phyloP scores from a whole-genome alignment of 306 rosid genomes.

The Cucurbita pepo region DNA sequence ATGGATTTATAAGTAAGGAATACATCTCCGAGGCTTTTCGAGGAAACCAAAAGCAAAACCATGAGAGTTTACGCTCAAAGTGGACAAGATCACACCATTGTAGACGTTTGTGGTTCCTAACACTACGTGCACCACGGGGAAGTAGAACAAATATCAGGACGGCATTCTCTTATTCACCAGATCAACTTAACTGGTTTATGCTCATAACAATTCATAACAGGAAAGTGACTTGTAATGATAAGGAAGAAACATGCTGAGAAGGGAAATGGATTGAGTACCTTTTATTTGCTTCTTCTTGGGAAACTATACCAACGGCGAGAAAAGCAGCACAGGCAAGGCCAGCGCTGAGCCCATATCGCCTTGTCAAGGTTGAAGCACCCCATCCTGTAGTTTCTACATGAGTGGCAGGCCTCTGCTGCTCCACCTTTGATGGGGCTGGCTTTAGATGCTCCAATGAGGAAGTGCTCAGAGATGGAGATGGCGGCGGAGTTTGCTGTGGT shows the following conservation, averaged over 20 bases:
- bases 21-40: no score
- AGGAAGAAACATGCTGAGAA: neutral
- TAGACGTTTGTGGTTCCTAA: no score
- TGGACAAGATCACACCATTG: no score
- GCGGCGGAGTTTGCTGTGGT: conserved; percentile 29
- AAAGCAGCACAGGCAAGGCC: conserved; percentile 94
- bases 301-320: conserved; percentile 76
- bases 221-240: no score
- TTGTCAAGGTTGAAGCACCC: conserved; percentile 67
- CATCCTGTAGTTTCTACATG: conserved; percentile 70
- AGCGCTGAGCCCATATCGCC: conserved; percentile 85
- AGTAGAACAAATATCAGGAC: neutral
- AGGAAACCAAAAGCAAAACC: no score
- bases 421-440: conserved; percentile 19
- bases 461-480: conserved; percentile 23
- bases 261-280: conserved; percentile 28
- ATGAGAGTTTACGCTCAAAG: no score
- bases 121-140: no score
- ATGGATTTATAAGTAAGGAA: no score
- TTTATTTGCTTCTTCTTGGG: conserved; percentile 69
- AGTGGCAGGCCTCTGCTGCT: conserved; percentile 26
- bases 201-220: no score
- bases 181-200: neutral
- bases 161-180: neutral
- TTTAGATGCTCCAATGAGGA: conserved; percentile 27